These are phyloP conservation scores for Nicotiana obtusifolia DNA, from an alignment of 257 asterid genomes.

Conservation along the genomic window DNA sequence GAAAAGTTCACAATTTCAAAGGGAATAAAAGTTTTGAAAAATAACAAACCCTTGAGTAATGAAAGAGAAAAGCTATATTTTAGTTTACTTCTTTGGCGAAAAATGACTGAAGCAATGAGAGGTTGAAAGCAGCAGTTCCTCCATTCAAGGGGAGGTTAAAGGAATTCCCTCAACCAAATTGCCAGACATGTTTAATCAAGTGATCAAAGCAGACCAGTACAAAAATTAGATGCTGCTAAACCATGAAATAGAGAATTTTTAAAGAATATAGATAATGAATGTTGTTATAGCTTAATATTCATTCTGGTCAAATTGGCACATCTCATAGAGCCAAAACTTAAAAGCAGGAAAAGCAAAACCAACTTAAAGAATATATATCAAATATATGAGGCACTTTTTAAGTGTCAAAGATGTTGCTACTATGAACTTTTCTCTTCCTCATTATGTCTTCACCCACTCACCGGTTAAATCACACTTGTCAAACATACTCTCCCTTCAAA, in stretches of 20 bases:
- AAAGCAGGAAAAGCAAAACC: background rate
- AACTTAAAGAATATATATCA: background rate
- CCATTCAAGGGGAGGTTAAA: background rate
- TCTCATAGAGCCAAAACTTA: background rate
- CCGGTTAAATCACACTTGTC: constrained; percentile 17
- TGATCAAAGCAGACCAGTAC: background rate
- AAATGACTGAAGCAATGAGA: background rate
- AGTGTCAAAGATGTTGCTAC: background rate
- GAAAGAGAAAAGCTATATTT: no score
- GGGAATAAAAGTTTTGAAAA: no score
- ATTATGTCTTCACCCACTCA: constrained; percentile 10
- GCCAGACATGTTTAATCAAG: background rate
- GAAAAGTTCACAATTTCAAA: no score
- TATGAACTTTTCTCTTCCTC: background rate
- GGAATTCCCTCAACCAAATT: background rate
- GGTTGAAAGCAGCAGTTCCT: background rate
- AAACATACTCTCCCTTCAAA: constrained; percentile 37
- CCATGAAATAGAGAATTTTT: background rate
- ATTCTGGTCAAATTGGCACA: background rate
- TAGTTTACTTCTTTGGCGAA: no score
- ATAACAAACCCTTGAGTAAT: no score
- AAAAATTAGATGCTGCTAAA: background rate
- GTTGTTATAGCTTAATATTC: background rate
- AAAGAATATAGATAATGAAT: background rate
- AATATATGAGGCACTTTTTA: constrained; percentile 4